These are phyloP conservation scores for Ceratocystis ficicola DNA, from an alignment of 2,329 filamentous ascomycete genomes.

Conservation along the genomic window DNA sequence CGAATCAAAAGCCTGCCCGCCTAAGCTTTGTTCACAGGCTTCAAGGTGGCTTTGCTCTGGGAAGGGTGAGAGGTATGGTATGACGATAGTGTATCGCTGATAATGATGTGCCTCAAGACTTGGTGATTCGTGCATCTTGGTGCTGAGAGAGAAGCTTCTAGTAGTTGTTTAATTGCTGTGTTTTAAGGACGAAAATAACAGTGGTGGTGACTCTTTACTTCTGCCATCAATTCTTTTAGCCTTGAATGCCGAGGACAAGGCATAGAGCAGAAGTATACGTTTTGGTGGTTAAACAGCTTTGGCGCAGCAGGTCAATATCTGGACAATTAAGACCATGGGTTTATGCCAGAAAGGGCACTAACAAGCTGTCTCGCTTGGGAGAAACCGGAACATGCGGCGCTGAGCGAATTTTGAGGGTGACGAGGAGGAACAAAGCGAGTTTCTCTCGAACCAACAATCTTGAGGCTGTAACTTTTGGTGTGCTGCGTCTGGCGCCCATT, in stretches of 20 bases:
- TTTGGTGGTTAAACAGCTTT: background rate
- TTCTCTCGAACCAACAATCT: background rate
- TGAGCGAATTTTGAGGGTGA: background rate
- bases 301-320: constrained; percentile 7
- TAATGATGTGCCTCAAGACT: background rate
- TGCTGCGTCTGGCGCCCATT: background rate
- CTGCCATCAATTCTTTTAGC: background rate
- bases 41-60: background rate
- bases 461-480: background rate
- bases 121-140: background rate
- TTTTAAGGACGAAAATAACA: background rate
- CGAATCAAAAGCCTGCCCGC: constrained; percentile 20
- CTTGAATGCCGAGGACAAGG: background rate
- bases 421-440: background rate
- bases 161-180: background rate
- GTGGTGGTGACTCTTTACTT: background rate
- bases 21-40: constrained; percentile 8
- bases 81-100: constrained; percentile 7
- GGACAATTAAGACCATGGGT: constrained; percentile 2
- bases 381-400: constrained; percentile 7
- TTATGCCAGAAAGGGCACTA: background rate
- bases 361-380: background rate
- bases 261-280: background rate
- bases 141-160: background rate
- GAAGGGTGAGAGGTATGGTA: background rate